Percentiles rank a stretch among this genome's conserved stretches.
Evolutionary conservation across 2,329 filamentous ascomycete genomes (phyloP).

Genomic region (Parascedosporium putredinis): DNA sequence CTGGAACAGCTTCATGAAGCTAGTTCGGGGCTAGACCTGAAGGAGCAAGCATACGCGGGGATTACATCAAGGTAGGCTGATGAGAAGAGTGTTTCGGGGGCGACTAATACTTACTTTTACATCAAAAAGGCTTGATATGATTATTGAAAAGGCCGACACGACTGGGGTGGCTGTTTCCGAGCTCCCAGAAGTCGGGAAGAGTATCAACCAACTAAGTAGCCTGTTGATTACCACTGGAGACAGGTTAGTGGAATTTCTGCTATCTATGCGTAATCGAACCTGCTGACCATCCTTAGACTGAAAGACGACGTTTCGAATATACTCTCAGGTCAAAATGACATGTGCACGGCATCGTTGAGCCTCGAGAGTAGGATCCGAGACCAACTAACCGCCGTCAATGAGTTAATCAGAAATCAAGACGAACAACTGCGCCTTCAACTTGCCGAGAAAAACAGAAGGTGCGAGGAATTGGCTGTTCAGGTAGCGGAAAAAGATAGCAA

Average conservation of each 20-base stretch:
- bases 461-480: constrained; percentile 10
- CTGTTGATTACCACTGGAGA: neutral
- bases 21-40: neutral
- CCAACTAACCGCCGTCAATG: neutral
- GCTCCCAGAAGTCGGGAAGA: neutral
- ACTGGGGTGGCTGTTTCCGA: neutral
- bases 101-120: neutral
- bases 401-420: constrained; percentile 4
- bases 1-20: constrained; percentile 6
- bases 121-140: neutral
- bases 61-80: constrained; percentile 3
- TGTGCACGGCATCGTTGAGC: neutral
- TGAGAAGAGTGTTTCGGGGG: neutral
- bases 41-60: neutral
- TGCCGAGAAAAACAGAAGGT: constrained; percentile 3
- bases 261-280: too few species aligned
- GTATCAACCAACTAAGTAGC: neutral
- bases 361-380: constrained; percentile 5
- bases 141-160: constrained; percentile 1
- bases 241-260: too few species aligned
- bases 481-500: neutral
- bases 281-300: neutral
- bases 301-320: constrained; percentile 2
- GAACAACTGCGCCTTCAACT: constrained; percentile 3
- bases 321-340: neutral